phyloP scores from a whole-genome alignment of 2,329 filamentous ascomycete genomes.

The Colletotrichum zoysiae region DNA sequence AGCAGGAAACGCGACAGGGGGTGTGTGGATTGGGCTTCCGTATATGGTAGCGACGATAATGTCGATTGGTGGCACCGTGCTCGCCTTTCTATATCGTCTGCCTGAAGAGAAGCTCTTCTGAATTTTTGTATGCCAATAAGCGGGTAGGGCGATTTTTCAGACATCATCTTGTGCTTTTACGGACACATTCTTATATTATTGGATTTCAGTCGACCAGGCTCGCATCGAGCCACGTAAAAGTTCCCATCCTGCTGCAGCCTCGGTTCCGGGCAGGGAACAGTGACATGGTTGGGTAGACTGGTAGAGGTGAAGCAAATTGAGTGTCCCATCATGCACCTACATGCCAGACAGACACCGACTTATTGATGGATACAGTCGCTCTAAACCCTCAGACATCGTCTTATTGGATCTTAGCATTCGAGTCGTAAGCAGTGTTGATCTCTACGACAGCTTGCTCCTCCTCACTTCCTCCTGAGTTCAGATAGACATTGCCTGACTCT shows the following conservation, averaged over 20 bases:
- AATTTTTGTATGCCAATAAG: background rate
- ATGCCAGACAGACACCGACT: no score
- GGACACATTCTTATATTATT: background rate
- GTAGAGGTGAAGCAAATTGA: no score
- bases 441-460: background rate
- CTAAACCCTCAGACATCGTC: no score
- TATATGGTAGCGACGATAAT: conserved; percentile 56
- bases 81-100: conserved; percentile 50
- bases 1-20: conserved; percentile 60
- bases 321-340: no score
- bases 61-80: conserved; percentile 46
- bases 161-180: background rate
- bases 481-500: no score
- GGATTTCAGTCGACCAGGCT: background rate
- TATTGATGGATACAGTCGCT: no score
- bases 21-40: conserved; percentile 63
- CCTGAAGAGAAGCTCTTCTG: conserved; percentile 41
- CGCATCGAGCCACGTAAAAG: no score
- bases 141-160: no score
- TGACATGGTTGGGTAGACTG: background rate
- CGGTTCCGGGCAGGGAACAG: background rate
- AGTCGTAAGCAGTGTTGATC: no score
- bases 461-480: no score
- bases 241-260: background rate
- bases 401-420: no score